These are phyloP conservation scores for Thermoascus crustaceus DNA, from an alignment of 2,329 filamentous ascomycete genomes.

Conservation along the genomic window DNA sequence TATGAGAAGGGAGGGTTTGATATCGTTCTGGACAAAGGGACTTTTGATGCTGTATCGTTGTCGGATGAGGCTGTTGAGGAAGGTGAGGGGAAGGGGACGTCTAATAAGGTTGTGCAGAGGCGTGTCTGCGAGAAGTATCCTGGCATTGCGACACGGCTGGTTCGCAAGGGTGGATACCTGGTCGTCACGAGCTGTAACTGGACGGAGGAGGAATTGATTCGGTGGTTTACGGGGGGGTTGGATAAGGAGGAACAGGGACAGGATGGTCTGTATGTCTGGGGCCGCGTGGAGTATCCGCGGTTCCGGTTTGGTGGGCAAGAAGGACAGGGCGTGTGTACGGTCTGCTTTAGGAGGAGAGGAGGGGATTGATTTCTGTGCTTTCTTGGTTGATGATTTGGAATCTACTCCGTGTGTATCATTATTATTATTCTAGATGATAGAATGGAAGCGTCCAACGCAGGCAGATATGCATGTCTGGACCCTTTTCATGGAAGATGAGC, in stretches of 20 bases:
- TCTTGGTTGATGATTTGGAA: too few relatives aligned
- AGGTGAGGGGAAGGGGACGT: slow-evolving; percentile 19
- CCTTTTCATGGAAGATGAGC: too few relatives aligned
- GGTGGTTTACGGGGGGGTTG: slow-evolving; percentile 59
- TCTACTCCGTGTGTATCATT: too few relatives aligned
- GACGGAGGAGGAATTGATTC: slow-evolving; percentile 77
- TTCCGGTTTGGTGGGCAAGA: slow-evolving; percentile 42
- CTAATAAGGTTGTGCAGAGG: slow-evolving; percentile 26
- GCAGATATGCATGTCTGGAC: too few relatives aligned
- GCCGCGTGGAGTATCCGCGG: slow-evolving; percentile 68
- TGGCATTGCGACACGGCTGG: slow-evolving; percentile 56
- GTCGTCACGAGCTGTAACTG: slow-evolving; percentile 96
- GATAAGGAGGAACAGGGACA: slow-evolving; percentile 20
- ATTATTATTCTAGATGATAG: too few relatives aligned
- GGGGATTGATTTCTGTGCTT: too few relatives aligned
- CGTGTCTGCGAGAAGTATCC: slow-evolving; percentile 69
- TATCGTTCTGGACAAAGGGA: slow-evolving; percentile 93
- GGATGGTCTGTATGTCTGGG: slow-evolving; percentile 51
- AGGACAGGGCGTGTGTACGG: slow-evolving; percentile 12
- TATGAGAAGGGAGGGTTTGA: slow-evolving; percentile 58
- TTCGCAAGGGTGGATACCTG: slow-evolving; percentile 64
- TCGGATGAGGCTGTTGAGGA: slow-evolving; percentile 24
- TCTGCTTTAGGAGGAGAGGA: slow-evolving; percentile 8
- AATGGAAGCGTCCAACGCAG: too few relatives aligned
- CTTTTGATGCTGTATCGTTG: slow-evolving; percentile 91